A percentile compares a stretch with the other conserved stretches of the same genome.
phyloP scores from a whole-genome alignment of 2,329 filamentous ascomycete genomes.

The Aspergillus sp. region DNA sequence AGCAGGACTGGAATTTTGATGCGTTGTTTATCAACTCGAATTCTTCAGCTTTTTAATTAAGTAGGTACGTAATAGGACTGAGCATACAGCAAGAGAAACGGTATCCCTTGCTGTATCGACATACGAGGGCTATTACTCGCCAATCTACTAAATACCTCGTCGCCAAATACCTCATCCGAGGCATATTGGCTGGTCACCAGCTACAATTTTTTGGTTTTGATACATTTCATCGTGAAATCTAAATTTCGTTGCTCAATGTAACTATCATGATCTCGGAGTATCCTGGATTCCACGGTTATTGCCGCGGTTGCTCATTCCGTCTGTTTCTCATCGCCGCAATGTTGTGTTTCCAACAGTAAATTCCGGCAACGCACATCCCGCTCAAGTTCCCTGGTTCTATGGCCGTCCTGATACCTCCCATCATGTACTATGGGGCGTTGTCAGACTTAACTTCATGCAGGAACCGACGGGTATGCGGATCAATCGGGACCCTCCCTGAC shows the following conservation, averaged over 20 bases:
- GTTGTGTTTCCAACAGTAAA: not conserved
- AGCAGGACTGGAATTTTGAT: not conserved
- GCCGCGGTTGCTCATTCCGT: not conserved
- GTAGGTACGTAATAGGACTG: no score
- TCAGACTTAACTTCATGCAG: conserved; percentile 9
- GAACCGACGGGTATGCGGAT: conserved; percentile 6
- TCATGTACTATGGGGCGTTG: not conserved
- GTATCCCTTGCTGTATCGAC: not conserved
- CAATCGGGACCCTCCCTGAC: not conserved
- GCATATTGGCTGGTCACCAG: not conserved
- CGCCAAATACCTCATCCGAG: not conserved
- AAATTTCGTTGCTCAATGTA: not conserved
- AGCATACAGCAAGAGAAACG: not conserved
- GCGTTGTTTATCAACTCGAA: not conserved
- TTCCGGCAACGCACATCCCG: not conserved
- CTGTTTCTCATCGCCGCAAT: not conserved
- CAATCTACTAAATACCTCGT: not conserved
- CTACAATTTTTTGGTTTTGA: not conserved
- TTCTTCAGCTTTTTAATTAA: no score
- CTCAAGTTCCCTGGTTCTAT: not conserved
- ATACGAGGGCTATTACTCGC: not conserved
- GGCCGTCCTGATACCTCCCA: not conserved
- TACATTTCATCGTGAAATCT: not conserved
- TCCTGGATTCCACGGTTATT: not conserved
- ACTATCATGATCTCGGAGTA: not conserved